Base-by-base conservation (phyloP, 2,329 filamentous ascomycete species). In the Aspergillus unguis region DNA sequence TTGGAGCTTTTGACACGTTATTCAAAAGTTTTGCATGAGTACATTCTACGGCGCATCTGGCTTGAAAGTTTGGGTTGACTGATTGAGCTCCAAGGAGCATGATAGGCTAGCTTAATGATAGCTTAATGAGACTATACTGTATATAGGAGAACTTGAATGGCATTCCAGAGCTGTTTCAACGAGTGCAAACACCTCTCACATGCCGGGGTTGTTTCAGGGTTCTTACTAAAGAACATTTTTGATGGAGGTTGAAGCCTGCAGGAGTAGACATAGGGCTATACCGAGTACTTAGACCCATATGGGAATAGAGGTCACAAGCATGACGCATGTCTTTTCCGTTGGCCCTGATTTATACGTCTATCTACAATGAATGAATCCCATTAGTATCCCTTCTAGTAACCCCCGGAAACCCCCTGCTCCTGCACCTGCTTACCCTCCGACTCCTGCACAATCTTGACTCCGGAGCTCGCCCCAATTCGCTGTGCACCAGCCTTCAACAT, bases 401-500 rank as follows among this genome's bases (percentile, higher is more conserved):
- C 35, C 50, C 38, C 42, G 54, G 29, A 29, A 7, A 9, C 43
- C 25, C 50, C 52, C 36, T 41, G 37, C 25, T 50, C 53, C 8
- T 37, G 45, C 11, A 41, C 17, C 28, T 44, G 58, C 10, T 57
- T 58, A 4, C 65, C 62, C 26, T 56, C 56, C 35, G 70, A 42
- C 41, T 72, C 77, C 61, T 78, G 72, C 68, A 82, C 74, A 57
- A 85, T 84, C 65, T 71, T 75, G 51, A 84, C 71, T 3, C 81
- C 81, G 46, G 69, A 74, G 65, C 80, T 83, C 4, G 79, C 78
- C 6, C 82, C 82, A 55, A 85, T 71, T 36, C 82, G 71, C 37
- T 72, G 75, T 1, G 82, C 82, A 1, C 82, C 82, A 2, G 79
- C 77, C 60, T 79, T 75, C 27, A 84, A 61, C 80, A 85, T 83